phyloP scores from a whole-genome alignment of 176 grass and related monocot genomes.

The Aegilops bicornis region DNA sequence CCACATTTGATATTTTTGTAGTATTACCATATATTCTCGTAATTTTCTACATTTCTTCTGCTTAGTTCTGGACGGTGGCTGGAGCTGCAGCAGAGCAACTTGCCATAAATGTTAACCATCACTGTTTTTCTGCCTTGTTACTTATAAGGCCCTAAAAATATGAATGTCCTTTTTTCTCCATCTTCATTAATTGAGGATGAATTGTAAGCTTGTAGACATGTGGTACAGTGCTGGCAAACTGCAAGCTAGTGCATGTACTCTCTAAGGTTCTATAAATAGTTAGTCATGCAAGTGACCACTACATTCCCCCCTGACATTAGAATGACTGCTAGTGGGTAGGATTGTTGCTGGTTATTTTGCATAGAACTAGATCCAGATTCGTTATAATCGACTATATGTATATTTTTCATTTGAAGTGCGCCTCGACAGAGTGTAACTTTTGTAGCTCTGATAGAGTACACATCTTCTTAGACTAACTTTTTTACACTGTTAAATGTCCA shows the following conservation, averaged over 20 bases:
- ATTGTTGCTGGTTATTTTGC: background rate
- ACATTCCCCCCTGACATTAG: background rate
- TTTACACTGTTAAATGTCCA: background rate
- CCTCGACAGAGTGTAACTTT: background rate
- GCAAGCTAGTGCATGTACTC: background rate
- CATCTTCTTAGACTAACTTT: background rate
- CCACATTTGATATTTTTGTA: background rate
- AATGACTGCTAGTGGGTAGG: background rate
- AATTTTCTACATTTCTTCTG: background rate
- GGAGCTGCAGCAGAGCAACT: background rate
- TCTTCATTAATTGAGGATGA: background rate
- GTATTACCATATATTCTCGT: background rate
- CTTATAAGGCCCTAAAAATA: background rate
- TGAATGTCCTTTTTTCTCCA: background rate
- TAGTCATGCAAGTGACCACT: background rate
- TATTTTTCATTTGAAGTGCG: no score
- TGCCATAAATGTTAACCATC: background rate
- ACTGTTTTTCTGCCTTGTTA: background rate
- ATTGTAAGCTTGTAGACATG: background rate
- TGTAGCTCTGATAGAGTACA: background rate
- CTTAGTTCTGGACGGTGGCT: background rate
- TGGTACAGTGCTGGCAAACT: background rate
- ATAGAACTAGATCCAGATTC: background rate
- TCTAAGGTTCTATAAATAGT: background rate
- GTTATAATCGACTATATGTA: no score